Conservation (phyloP, 768 basidiomycete genomes). For the Crassisporium funariophilum region DNA sequence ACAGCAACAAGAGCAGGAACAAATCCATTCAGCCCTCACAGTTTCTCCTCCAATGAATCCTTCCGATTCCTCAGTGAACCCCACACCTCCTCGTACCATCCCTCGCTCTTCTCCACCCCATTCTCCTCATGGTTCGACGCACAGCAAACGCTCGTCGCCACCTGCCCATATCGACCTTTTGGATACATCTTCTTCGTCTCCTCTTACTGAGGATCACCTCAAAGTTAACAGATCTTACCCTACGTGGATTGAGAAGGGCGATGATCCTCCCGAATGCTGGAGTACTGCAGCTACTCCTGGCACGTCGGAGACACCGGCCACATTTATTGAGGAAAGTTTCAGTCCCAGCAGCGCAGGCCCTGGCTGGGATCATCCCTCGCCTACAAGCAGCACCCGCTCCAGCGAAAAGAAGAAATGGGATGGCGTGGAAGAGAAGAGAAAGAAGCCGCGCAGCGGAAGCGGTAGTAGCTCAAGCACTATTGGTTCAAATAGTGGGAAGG, state of each 20-base stretch:
- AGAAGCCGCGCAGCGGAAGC: slow-evolving; percentile 21
- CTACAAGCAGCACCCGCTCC: slow-evolving; percentile 2
- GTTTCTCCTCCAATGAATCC: slow-evolving; percentile 9
- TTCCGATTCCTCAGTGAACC: slow-evolving; percentile 15
- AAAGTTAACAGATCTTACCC: slow-evolving; percentile 4
- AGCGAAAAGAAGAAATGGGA: slow-evolving; percentile 12
- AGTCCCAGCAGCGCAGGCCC: slow-evolving; percentile 36
- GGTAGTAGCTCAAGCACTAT: slow-evolving; percentile 23
- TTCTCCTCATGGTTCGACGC: slow-evolving; percentile 24
- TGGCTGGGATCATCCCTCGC: slow-evolving; percentile 17
- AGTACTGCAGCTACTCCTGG: slow-evolving; percentile 81
- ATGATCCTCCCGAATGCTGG: slow-evolving; percentile 63
- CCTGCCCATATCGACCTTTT: slow-evolving; percentile 11
- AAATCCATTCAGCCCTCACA: slow-evolving; percentile 13
- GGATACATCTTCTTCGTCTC: slow-evolving; percentile 16
- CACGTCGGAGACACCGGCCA: slow-evolving; percentile 20
- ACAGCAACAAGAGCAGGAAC: slow-evolving; percentile 19
- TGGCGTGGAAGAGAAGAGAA: slow-evolving; percentile 31
- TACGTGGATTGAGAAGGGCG: slow-evolving; percentile 13
- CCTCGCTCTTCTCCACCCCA: slow-evolving; percentile 13
- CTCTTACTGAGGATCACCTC: slow-evolving; percentile 5
- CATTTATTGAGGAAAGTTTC: slow-evolving; percentile 55
- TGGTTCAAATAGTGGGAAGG: slow-evolving; percentile 13
- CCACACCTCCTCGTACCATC: slow-evolving; percentile 26
- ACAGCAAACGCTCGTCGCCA: slow-evolving; percentile 27